phyloP scores from a whole-genome alignment of 1,284 basidiomycete species.

The Trichosporon faecale region DNA sequence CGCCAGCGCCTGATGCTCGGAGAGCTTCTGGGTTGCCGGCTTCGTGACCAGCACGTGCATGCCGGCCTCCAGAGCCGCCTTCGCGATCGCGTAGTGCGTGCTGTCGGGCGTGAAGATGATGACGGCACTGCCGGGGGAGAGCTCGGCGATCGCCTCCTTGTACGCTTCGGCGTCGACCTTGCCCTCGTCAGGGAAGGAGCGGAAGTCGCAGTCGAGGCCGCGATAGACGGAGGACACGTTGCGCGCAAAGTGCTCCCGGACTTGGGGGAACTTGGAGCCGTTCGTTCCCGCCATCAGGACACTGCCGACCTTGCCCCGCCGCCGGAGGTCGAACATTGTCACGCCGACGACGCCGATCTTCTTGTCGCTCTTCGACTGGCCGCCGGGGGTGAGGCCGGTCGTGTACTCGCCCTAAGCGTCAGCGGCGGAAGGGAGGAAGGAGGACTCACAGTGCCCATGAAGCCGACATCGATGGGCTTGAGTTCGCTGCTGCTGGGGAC shows the following conservation, averaged over 20 bases:
- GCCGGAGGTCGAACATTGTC: conserved; percentile 82
- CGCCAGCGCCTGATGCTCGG: conserved; percentile 75
- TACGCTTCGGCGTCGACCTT: conserved; percentile 76
- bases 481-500: conserved; percentile 14
- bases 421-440: neutral
- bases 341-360: conserved; percentile 84
- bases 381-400: conserved; percentile 84
- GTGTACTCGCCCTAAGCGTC: conserved; percentile 64
- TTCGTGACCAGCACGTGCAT: conserved; percentile 89
- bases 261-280: conserved; percentile 65
- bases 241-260: conserved; percentile 72
- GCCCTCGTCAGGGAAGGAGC: conserved; percentile 70
- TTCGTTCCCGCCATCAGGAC: conserved; percentile 52
- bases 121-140: conserved; percentile 77
- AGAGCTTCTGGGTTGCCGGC: conserved; percentile 80
- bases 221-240: conserved; percentile 77
- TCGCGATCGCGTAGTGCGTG: conserved; percentile 80
- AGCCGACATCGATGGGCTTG: conserved; percentile 46
- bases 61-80: conserved; percentile 76
- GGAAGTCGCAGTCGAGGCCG: conserved; percentile 75
- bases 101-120: conserved; percentile 59
- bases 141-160: conserved; percentile 75
- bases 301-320: conserved; percentile 69
- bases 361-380: conserved; percentile 91
- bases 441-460: conserved; percentile 50